Base-by-base conservation (phyloP, 495 filamentous ascomycete species). In the Astrocystis sublimbata region DNA sequence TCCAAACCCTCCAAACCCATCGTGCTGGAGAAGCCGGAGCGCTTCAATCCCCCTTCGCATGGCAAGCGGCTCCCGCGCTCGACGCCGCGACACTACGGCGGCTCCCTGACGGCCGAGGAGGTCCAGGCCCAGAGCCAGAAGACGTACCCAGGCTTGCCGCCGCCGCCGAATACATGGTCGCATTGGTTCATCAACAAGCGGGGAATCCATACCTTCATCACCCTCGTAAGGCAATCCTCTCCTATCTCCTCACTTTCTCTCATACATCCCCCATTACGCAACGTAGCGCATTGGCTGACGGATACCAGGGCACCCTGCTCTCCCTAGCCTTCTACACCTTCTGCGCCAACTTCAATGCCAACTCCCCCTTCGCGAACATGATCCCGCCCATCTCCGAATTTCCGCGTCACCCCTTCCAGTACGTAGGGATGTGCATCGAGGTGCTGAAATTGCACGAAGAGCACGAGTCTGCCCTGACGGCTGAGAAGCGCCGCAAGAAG, bases 41-140 rank as follows among this genome's bases (percentile, higher is more conserved):
- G 86, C 62, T 96, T 94, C 78, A 88, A 86, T 51, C 92, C 92
- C 0, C 92, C 92, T 0, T 96, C 92, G 0, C 92, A 96, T 73
- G 85, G 85, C 28, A 74, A 86, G 26, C 83, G 87, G 1, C 79
- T 87, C 65, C 73, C 80, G 23, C 60, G 63, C 26, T 66, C 61
- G 6, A 63, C 61, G 4, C 77, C 78, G 23, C 71, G 75, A 45
- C 92, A 93, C 75, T 87, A 88, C 41, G 92, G 92, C 35, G 88
- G 88, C 10, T 66, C 78, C 10, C 73, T 89, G 38, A 82, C 81
- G 19, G 77, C 78, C 23, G 76, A 82, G 38, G 85, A 96, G 70
- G 75, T 77, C 38, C 74, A 81, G 47, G 82, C 79, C 58, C 88
- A 89, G 75, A 78, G 77, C 61, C 81, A 70, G 50, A 88, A 82